Conservation (phyloP, 2,329 filamentous ascomycete species). For the Colletotrichum sp. region DNA sequence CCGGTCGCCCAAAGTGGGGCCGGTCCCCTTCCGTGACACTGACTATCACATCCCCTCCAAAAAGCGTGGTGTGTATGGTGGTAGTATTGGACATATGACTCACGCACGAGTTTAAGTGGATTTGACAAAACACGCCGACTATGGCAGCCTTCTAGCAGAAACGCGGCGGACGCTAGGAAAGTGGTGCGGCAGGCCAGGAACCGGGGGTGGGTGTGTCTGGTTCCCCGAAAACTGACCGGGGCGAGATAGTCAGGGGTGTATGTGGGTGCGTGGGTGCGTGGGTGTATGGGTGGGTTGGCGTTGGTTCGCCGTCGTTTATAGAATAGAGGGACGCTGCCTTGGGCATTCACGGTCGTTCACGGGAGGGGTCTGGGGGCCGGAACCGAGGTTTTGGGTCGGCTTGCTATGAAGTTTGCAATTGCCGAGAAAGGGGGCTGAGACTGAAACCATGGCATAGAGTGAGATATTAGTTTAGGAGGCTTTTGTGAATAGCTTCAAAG, state of each 20-base stretch:
- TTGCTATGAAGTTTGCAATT: neutral
- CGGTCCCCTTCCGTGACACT: neutral
- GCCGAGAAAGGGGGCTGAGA: neutral
- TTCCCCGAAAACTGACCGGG: neutral
- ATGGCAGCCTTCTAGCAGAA: neutral
- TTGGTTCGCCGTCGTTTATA: neutral
- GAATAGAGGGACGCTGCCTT: neutral
- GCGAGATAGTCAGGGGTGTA: neutral
- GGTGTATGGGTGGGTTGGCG: neutral
- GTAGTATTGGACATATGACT: neutral
- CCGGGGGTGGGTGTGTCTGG: neutral
- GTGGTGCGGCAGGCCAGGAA: neutral
- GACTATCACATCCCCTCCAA: neutral
- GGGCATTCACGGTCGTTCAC: constrained; percentile 15
- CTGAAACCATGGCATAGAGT: neutral
- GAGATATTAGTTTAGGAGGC: neutral
- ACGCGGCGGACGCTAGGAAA: neutral
- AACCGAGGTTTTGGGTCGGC: neutral
- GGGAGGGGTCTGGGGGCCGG: neutral
- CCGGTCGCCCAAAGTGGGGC: neutral
- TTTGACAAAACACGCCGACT: neutral
- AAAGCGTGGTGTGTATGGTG: neutral
- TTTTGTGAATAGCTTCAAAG: neutral
- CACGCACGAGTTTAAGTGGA: neutral
- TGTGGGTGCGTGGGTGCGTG: neutral